Conservation (phyloP, 176 grass and related monocot species). For the Aegilops umbellulata region DNA sequence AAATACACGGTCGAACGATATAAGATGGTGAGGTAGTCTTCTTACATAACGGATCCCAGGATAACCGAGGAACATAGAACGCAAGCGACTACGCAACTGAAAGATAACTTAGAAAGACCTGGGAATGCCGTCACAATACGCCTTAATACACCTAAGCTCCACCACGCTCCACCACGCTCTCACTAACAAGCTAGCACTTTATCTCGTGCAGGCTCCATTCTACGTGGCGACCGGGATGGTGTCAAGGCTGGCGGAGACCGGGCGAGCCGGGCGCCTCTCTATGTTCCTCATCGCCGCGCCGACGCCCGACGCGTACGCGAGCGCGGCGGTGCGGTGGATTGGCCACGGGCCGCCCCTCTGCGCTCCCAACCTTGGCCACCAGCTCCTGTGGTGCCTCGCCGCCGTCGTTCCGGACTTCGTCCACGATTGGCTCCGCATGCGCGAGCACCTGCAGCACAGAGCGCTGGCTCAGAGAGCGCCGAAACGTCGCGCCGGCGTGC, state of each 20-base stretch:
- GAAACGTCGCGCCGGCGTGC: too few species aligned
- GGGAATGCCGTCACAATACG: too few species aligned
- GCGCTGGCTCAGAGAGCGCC: neutral
- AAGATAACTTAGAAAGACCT: too few species aligned
- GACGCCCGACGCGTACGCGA: slow-evolving; percentile 23
- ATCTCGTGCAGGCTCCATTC: neutral
- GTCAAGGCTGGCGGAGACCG: neutral
- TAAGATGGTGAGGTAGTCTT: too few species aligned
- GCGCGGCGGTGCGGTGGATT: slow-evolving; percentile 35
- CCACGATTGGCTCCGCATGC: slow-evolving; percentile 13
- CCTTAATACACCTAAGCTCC: too few species aligned
- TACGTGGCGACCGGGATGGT: neutral
- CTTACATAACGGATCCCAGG: too few species aligned
- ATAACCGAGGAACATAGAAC: too few species aligned
- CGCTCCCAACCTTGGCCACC: slow-evolving; percentile 34
- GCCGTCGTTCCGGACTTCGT: slow-evolving; percentile 16
- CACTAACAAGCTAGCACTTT: too few species aligned
- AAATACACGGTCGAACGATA: too few species aligned
- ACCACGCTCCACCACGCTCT: too few species aligned
- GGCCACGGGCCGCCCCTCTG: slow-evolving; percentile 33
- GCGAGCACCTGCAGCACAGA: slow-evolving; percentile 6
- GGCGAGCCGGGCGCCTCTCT: neutral
- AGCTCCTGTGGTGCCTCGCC: slow-evolving; percentile 33
- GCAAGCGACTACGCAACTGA: too few species aligned
- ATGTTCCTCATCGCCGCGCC: neutral